These are phyloP conservation scores for Phaeomoniella chlamydospora DNA, from an alignment of 2,329 filamentous ascomycete species.

Conservation along the genomic window DNA sequence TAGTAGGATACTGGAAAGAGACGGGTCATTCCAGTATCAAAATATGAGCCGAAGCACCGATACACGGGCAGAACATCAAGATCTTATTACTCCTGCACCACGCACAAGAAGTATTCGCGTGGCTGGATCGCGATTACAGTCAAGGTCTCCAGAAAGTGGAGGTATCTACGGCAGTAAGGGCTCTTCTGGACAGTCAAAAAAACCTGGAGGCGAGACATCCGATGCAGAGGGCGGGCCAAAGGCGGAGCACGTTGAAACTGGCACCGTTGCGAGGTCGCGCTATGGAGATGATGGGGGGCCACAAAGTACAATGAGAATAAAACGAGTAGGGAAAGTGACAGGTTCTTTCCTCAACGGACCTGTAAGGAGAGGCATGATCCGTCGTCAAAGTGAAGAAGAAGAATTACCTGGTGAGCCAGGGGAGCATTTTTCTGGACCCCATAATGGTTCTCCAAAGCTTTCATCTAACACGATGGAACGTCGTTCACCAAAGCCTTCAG, in stretches of 20 bases:
- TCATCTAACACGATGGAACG: slow-evolving; percentile 1
- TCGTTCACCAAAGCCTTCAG: slow-evolving; percentile 4
- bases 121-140: slow-evolving; percentile 23
- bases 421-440: slow-evolving; percentile 8
- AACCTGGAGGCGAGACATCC: slow-evolving; percentile 11
- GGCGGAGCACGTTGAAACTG: slow-evolving; percentile 20
- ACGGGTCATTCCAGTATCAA: slow-evolving; percentile 23
- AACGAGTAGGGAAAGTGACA: slow-evolving; percentile 58
- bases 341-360: slow-evolving; percentile 70
- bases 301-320: slow-evolving; percentile 64
- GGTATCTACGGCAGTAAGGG: neutral
- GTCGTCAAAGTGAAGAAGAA: slow-evolving; percentile 51
- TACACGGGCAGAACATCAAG: slow-evolving; percentile 7
- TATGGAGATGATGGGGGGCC: slow-evolving; percentile 50
- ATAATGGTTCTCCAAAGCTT: slow-evolving; percentile 7
- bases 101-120: slow-evolving; percentile 26
- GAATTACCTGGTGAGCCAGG: slow-evolving; percentile 21
- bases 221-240: slow-evolving; percentile 10
- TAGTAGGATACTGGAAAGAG: slow-evolving; percentile 16
- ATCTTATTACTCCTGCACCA: slow-evolving; percentile 32
- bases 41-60: slow-evolving; percentile 11
- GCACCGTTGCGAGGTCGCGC: slow-evolving; percentile 22
- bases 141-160: slow-evolving; percentile 23
- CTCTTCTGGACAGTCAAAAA: slow-evolving; percentile 16
- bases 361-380: slow-evolving; percentile 55